Base-by-base conservation (phyloP, 352 stramenopile genomes). In the Pythium periplocum region DNA sequence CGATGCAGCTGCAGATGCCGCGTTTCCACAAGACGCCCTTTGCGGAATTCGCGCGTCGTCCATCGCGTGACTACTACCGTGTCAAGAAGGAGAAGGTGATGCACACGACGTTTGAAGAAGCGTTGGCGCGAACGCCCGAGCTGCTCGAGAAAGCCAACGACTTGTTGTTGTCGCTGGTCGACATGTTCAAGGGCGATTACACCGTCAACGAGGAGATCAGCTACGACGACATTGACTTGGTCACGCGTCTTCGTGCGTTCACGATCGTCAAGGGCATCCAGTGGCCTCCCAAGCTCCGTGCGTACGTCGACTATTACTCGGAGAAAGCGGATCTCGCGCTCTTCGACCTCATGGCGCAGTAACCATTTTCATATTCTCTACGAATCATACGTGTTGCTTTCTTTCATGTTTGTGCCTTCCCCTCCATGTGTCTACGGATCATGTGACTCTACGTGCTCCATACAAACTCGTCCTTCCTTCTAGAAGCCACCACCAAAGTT, bases 151-250 rank as follows among this genome's bases (percentile, higher is more conserved):
- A 73, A 41, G 58, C 71, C 37, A 79, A 84, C 43, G 45, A 42
- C 51, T 58, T 66, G 45, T 39, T 84, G 37, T 46, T 62, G 43
- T 37, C 59, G 33, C 57, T 84, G 11, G 68, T 57, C 10, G n/a
- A 33, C 4, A 50, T 84, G 45, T 69, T 84, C 47, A 60, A 77
- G 46, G 74, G 59, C 60, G 65, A 66, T 8, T 59, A 65, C n/a
- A 68, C 67, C 17, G 72, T 80, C 49, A 84, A 82, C 56, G 61
- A 51, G 8, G 42, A 57, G 32, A 45, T 82, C 30, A 75, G 73
- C 56, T 79, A 79, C 57, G 73, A 84, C 51, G 73, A 80, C 57
- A 73, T 84, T 34, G 68, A 84, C 33, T 49, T 84, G 4, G 78
- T 84, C 42, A 66, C 57, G 0, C 65, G 68, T 8, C 53, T 84